Evolutionary conservation across 129 eudicot genomes (phyloP).

Genomic region (Flaveria linearis): DNA sequence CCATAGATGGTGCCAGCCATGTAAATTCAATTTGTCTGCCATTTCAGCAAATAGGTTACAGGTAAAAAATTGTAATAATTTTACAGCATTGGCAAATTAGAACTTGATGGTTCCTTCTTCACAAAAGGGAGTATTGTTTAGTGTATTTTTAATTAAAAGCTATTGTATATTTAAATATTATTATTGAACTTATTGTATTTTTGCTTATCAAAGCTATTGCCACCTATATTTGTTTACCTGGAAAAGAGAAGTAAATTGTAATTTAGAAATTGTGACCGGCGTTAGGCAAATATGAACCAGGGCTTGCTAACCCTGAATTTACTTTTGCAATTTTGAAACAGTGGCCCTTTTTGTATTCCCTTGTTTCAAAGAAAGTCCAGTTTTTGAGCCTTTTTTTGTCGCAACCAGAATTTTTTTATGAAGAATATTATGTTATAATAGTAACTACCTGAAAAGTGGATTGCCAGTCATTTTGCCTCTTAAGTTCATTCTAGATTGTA

Average conservation of each 20-base stretch:
- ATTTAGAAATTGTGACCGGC: no score
- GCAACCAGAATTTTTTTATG: not conserved
- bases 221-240: not conserved
- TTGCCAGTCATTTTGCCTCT: not conserved
- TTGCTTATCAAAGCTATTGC: not conserved
- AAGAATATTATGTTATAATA: not conserved
- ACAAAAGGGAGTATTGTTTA: not conserved
- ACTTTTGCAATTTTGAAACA: not conserved
- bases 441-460: not conserved
- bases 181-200: not conserved
- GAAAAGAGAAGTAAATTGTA: no score
- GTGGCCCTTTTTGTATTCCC: not conserved
- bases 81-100: not conserved
- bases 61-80: not conserved
- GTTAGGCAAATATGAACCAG: no score
- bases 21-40: not conserved
- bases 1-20: not conserved
- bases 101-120: not conserved
- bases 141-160: not conserved
- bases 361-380: not conserved
- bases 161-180: not conserved
- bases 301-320: not conserved
- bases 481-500: not conserved
- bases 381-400: not conserved
- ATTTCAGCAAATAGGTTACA: not conserved